Base-by-base conservation (phyloP, 2,329 filamentous ascomycete species). In the Diaporthe sp. region DNA sequence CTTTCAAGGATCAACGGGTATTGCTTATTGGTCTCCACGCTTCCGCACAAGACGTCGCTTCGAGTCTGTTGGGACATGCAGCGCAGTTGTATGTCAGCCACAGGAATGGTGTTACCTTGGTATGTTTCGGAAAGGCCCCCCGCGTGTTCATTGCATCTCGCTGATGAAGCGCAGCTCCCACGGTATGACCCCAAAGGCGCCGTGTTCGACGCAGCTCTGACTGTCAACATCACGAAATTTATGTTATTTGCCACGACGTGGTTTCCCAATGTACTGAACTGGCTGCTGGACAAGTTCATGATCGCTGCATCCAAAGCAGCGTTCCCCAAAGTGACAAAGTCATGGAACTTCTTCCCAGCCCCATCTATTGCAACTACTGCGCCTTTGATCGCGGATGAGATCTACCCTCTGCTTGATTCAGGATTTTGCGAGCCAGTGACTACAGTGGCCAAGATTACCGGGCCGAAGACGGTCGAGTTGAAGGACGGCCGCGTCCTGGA, bases 351-450 rank as follows among this genome's bases (percentile, higher is more conserved):
- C 31, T 37, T 42, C 22, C 76, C 74, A 1, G 71, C 65, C 15
- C 76, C 75, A 4, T 75, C 76, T 13, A 57, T 76, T 39, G 74
- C 71, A 3, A 73, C 73, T 31, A 47, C 71, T 6, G 47, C 57
- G 37, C 75, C 76, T 17, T 15, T 77, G 34, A 47, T 76, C 15
- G 76, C 71, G 12, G 76, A 77, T 25, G 58, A 68, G 39, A 34
- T 76, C 9, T 76, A 61, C n/a, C 75, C 75, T 4, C 67, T 65
- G 10, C 65, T 77, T 20, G 34, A 76, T 47, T 77, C 76, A 1
- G 76, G 76, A 4, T 76, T 77, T 31, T 75, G 74, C 25, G 60
- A 76, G 44, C 76, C 75, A 4, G 75, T 77, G 7, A 4, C 75
- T 5, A 34, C 74, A 2, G 74, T 77, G 6, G 17, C 73, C 15